Base-by-base conservation (phyloP, 2,329 filamentous ascomycete species). In the Talaromyces atroroseus region DNA sequence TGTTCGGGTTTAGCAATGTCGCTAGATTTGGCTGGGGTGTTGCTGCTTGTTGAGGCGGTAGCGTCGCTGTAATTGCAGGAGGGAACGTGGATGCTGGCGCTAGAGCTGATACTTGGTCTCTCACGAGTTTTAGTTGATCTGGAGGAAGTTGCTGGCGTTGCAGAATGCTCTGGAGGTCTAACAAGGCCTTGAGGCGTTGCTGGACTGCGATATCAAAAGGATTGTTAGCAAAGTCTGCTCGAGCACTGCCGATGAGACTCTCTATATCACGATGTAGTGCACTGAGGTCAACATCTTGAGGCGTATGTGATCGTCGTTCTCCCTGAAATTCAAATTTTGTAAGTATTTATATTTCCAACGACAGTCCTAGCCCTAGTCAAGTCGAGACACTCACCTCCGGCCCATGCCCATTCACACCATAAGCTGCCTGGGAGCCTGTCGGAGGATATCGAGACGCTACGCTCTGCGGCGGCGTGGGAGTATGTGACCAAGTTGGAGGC, bases 241-340 rank as follows among this genome's bases (percentile, higher is more conserved):
- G 87, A 62, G 87, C 86, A 63, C 82, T 82, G 66, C 80, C 74
- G 70, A 96, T 90, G 65, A 96, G 79, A 67, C 83, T 84, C 66
- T 88, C 84, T 70, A 96, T 86, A 75, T 96, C 91, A 76, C 82
- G 83, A 75, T 89, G 90, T 72, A 97, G 80, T 67, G 84, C 82
- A 67, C 89, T 86, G 77, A 88, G 78, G 75, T 83, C 74, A 52
- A 76, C 67, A 49, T 72, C 71, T 53, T 73, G 69, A 48, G 67
- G 64, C n/a, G 67, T 66, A 56, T 68, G 61, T 40, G 60, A 61
- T 47, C 52, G 58, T 48, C 60, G 62, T 32, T 12, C 36, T 23
- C 40, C 18, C 18, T 44, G 8, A 16, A 18, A 6, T 8, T 18
- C 10, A 18, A 4, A 2, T 10, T 36, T 36, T 36, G 11, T 5